Base-by-base conservation (phyloP, 208 protist genomes). In the Endotrypanum monterogeii region DNA sequence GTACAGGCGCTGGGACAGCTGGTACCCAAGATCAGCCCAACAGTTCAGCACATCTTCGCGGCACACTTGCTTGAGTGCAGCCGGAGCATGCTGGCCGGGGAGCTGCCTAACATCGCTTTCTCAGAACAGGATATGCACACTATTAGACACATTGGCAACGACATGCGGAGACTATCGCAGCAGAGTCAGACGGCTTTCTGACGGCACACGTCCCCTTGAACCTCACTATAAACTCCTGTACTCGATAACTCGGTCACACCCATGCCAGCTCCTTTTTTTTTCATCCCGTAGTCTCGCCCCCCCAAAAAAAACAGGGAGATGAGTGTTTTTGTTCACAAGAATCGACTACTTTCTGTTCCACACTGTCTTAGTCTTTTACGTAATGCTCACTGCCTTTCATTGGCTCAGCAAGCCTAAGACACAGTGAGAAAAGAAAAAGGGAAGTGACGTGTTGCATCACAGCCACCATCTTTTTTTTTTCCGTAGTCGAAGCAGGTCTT, bases 1-100 rank as follows among this genome's bases (percentile, higher is more conserved):
- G 76, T 88, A 39, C 52, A 61, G 46, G 82, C 79, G 52, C 82
- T 93, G 67, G 79, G 81, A 50, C 54, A 69, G 60, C 30, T 89
- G n/a, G 82, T 91, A 32, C 35, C 50, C 44, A 67, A 79, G n/a
- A 76, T 92, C 4, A 56, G 69, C 14, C 68, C 68, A 28, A 76
- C 82, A 35, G 80, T 83, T 52, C 88, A 80, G 41, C 69, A 79
- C 16, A 74, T 91, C 54, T 89, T 83, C 52, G 82, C 73, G 5
- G 73, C 87, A 5, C 85, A 93, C 67, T 71, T 95, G 46, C 79
- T 92, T 46, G 87, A 95, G 76, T 85, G 87, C 72, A 89, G 91
- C 66, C 84, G 82, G 14, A 79, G 82, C 28, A 35, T 92, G 55
- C 68, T 93, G 23, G 85, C 76, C 12, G 82, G 81, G 18, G 87